These are phyloP conservation scores for Pseudogymnoascus sp. DNA, from an alignment of 2,329 filamentous ascomycete genomes.

Conservation along the genomic window DNA sequence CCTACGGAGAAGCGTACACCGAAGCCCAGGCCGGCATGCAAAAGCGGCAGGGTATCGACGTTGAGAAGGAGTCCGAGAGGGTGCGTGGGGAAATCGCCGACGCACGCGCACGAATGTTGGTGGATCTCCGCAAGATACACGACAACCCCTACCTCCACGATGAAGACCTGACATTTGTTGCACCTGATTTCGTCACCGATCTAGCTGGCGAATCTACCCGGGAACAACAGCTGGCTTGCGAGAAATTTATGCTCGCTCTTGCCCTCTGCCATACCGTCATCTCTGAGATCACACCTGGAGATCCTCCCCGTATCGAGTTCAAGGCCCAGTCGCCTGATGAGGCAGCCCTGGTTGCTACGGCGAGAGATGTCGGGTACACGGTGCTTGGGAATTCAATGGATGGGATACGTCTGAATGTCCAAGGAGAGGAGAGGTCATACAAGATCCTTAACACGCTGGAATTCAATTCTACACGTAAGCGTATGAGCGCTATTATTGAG, in stretches of 20 bases:
- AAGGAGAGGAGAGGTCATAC: conserved; percentile 80
- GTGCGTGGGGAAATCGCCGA: conserved; percentile 71
- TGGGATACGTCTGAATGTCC: conserved; percentile 76
- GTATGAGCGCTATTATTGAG: conserved; percentile 93
- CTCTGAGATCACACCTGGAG: conserved; percentile 77
- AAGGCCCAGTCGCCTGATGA: conserved; percentile 97
- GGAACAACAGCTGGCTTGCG: conserved; percentile 70
- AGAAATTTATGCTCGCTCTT: conserved; percentile 89
- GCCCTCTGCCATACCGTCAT: conserved; percentile 95
- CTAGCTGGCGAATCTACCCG: conserved; percentile 68
- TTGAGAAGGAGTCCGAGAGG: conserved; percentile 68
- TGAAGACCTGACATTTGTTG: conserved; percentile 84
- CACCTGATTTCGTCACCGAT: conserved; percentile 82
- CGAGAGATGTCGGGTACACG: conserved; percentile 90
- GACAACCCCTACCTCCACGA: conserved; percentile 88
- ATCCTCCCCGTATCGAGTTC: conserved; percentile 85
- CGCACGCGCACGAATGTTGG: conserved; percentile 66
- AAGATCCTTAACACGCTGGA: conserved; percentile 90
- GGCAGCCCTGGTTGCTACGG: conserved; percentile 89
- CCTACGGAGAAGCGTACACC: conserved; percentile 95
- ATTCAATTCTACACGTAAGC: conserved; percentile 93
- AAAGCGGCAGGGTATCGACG: conserved; percentile 78
- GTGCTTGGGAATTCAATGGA: conserved; percentile 75
- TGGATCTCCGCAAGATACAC: conserved; percentile 66
- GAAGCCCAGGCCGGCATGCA: conserved; percentile 96